Evolutionary conservation across 106 monocot species (phyloP), one percentile per base, ranked within the genome.

Genomic region (Allium cepa): DNA sequence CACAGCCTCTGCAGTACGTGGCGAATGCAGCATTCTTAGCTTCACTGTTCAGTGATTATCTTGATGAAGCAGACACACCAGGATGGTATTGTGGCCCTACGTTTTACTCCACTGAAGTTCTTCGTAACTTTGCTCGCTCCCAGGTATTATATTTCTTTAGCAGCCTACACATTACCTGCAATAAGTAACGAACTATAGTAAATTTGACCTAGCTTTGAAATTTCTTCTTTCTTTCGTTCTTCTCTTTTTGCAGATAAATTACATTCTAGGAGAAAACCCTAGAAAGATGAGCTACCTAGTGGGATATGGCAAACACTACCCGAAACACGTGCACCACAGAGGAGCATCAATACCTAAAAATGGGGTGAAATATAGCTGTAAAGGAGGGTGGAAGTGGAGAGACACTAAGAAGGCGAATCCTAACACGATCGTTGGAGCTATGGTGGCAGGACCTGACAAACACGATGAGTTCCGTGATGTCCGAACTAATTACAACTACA

Each of bases 311-410:
- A 86, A 57, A 9, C 68, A 50, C 7, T 93, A 88, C 61, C 92
- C 88, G 1, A 88, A 78, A 50, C 92, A 83, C 16, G 83, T 83
- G 14, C 92, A 93, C 62, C 92, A 93, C 59, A 71, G 92, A 26
- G 88, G 92, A 0, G 88, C 92, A 49, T 93, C 92, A 4, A 88
- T 93, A 22, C 92, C 88, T 0, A 85, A 81, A 73, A 88, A 85
- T 56, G 85, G 88, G 5, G 81, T 83, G 53, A 80, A 60, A 46
- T 83, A 88, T 58, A 71, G 64, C 63, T 93, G 92, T 74, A 88
- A 88, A 77, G 92, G 88, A 72, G 92, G 92, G 16, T 93, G 78
- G 73, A 85, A 86, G 66, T 93, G 85, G 80, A 79, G 85, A 55
- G 81, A 93, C 15, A 78, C 66, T 11, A 83, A 77, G n/a, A 83